Percentiles rank a stretch among this genome's conserved stretches.
phyloP scores from a whole-genome alignment of 805 yeast species.

The Tetrapisispora nanseiensis region DNA sequence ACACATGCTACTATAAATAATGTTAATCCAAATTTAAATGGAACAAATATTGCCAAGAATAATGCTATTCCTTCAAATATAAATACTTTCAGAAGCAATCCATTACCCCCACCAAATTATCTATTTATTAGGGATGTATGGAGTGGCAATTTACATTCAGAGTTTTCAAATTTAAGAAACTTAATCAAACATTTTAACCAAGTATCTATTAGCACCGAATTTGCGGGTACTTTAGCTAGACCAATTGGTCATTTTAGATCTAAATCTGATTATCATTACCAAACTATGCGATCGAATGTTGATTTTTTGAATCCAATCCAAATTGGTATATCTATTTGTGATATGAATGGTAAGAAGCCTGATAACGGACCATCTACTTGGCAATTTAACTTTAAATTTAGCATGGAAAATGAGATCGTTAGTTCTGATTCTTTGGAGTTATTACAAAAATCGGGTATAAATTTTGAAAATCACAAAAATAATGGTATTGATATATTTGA shows the following conservation, averaged over 20 bases:
- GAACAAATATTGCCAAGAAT: neutral
- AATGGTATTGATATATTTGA: conserved; percentile 71
- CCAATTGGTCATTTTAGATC: conserved; percentile 91
- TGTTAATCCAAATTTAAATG: neutral
- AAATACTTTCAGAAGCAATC: neutral
- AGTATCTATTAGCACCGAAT: conserved; percentile 76
- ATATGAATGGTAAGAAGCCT: conserved; percentile 58
- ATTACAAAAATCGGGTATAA: conserved; percentile 71
- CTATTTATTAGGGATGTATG: conserved; percentile 60
- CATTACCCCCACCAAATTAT: conserved; percentile 26
- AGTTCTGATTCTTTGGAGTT: conserved; percentile 77
- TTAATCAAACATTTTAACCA: conserved; percentile 44
- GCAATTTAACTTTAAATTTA: conserved; percentile 91
- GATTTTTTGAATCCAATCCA: conserved; percentile 82
- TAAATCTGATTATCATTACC: conserved; percentile 89
- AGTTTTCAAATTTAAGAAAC: conserved; percentile 51
- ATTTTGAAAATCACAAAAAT: conserved; percentile 61
- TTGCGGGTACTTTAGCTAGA: conserved; percentile 92
- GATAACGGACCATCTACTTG: conserved; percentile 69
- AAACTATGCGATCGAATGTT: conserved; percentile 83
- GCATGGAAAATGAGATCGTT: conserved; percentile 69
- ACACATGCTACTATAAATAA: conserved; percentile 4
- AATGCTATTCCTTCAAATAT: conserved; percentile 10
- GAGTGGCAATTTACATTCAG: conserved; percentile 58
- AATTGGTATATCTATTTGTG: conserved; percentile 69